phyloP scores from a whole-genome alignment of 2,329 filamentous ascomycete species.

The Trichophyton verrucosum region DNA sequence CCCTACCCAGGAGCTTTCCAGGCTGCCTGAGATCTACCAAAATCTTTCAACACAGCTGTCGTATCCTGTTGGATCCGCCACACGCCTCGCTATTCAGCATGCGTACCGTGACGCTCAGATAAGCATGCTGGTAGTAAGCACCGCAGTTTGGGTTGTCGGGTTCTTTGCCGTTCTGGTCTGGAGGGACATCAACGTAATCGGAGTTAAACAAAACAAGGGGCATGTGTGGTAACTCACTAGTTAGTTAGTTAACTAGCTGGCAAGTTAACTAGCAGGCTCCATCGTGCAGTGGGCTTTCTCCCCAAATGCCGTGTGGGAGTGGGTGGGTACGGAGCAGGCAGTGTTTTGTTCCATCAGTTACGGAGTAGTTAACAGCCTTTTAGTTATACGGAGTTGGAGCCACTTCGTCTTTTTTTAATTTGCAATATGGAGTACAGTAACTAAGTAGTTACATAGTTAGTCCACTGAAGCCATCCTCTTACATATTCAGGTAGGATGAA shows the following conservation, averaged over 20 bases:
- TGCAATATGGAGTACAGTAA: no score
- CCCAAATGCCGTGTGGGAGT: no score
- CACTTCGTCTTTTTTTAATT: no score
- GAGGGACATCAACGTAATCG: slow-evolving; percentile 38
- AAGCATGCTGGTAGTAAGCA: slow-evolving; percentile 27
- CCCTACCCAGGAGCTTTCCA: slow-evolving; percentile 12
- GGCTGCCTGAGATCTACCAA: slow-evolving; percentile 15
- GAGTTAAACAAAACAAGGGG: slow-evolving; percentile 19
- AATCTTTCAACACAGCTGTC: slow-evolving; percentile 15
- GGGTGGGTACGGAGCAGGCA: no score
- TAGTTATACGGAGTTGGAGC: no score
- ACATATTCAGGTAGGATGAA: no score
- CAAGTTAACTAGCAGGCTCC: no score
- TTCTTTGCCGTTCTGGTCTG: slow-evolving; percentile 31
- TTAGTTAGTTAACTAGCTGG: neutral
- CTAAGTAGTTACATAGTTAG: no score
- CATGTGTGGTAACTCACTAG: neutral
- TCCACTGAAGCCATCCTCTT: no score
- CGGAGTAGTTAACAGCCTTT: no score
- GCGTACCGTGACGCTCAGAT: slow-evolving; percentile 37
- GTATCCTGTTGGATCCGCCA: slow-evolving; percentile 30
- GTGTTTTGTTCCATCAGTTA: no score
- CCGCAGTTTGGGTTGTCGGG: slow-evolving; percentile 14
- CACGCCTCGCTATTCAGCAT: slow-evolving; percentile 32
- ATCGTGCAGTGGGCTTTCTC: no score